phyloP scores from a whole-genome alignment of 2,329 filamentous ascomycete species.

The Sarocladiaceae sp. region DNA sequence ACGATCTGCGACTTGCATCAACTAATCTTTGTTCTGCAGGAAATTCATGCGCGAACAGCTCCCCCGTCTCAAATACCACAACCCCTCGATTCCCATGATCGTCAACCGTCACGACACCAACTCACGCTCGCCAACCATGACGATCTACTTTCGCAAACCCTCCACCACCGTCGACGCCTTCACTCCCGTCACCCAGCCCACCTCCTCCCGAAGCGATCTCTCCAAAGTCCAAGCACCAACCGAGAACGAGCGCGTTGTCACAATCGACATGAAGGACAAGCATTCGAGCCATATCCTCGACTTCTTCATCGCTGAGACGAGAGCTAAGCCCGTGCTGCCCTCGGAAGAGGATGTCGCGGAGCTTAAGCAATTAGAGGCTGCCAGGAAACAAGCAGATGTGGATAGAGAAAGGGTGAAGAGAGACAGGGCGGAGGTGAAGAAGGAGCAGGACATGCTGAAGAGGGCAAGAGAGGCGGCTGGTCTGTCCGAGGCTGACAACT shows the following conservation, averaged over 20 bases:
- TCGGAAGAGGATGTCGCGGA: constrained; percentile 56
- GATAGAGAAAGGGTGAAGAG: constrained; percentile 52
- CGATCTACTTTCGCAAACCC: constrained; percentile 56
- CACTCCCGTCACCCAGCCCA: constrained; percentile 32
- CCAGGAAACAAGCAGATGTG: constrained; percentile 42
- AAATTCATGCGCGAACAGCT: constrained; percentile 86
- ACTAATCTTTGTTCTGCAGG: constrained; percentile 38
- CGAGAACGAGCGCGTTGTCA: constrained; percentile 44
- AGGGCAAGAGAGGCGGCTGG: constrained; percentile 34
- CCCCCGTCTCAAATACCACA: constrained; percentile 89
- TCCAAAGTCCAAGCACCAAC: constrained; percentile 45
- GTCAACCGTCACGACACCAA: constrained; percentile 64
- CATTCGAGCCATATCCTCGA: constrained; percentile 59
- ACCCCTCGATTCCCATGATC: constrained; percentile 79
- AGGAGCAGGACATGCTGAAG: constrained; percentile 51
- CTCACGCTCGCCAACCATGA: constrained; percentile 54
- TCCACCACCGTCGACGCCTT: constrained; percentile 20
- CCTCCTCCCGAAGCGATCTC: constrained; percentile 43
- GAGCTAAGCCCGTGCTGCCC: constrained; percentile 52
- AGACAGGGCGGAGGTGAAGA: constrained; percentile 52
- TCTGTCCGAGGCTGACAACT: constrained; percentile 27
- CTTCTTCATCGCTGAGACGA: constrained; percentile 58
- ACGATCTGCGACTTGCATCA: constrained; percentile 21
- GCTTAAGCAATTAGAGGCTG: constrained; percentile 53
- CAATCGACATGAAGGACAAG: constrained; percentile 61